A percentile compares a stretch with the other conserved stretches of the same genome.
These are phyloP conservation scores for Rutidosis leptorrhynchoides DNA, from an alignment of 129 eudicot species.

Conservation along the genomic window DNA sequence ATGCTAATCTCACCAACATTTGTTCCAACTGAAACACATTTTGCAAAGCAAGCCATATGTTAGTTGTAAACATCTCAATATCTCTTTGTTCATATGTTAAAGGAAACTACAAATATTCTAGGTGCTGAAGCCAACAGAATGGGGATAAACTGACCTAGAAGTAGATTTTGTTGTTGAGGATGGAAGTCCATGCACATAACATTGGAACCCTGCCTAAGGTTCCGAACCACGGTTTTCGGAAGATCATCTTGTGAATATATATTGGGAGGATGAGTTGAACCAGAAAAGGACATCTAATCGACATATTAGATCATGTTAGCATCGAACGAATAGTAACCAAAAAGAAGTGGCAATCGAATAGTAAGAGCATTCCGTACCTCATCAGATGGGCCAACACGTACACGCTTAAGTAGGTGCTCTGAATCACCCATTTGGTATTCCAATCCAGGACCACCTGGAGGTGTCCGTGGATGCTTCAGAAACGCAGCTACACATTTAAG, in stretches of 20 bases:
- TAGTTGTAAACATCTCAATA: conserved; percentile 2
- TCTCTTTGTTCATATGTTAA: neutral
- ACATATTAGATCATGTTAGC: conserved; percentile 29
- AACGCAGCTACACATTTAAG: conserved; percentile 54
- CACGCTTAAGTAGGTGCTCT: conserved; percentile 77
- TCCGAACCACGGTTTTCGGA: conserved; percentile 64
- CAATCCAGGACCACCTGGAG: conserved; percentile 69
- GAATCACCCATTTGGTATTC: conserved; percentile 87
- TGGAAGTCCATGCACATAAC: conserved; percentile 89
- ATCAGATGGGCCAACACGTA: conserved; percentile 72
- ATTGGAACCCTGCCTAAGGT: conserved; percentile 75
- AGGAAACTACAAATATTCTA: neutral
- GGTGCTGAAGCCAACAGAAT: neutral
- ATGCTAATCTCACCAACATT: conserved; percentile 91
- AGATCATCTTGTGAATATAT: conserved; percentile 73
- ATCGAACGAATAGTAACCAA: neutral
- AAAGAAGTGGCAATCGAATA: neutral
- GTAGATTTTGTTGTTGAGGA: conserved; percentile 84
- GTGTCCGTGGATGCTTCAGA: conserved; percentile 77
- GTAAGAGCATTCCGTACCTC: conserved; percentile 46
- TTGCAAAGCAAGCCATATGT: conserved; percentile 12
- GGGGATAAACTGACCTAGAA: conserved; percentile 63
- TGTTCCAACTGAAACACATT: conserved; percentile 69
- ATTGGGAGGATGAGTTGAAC: conserved; percentile 60
- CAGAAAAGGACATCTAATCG: conserved; percentile 62